These are phyloP conservation scores for Tuber magnatum DNA, from an alignment of 495 filamentous ascomycete genomes.

Conservation along the genomic window DNA sequence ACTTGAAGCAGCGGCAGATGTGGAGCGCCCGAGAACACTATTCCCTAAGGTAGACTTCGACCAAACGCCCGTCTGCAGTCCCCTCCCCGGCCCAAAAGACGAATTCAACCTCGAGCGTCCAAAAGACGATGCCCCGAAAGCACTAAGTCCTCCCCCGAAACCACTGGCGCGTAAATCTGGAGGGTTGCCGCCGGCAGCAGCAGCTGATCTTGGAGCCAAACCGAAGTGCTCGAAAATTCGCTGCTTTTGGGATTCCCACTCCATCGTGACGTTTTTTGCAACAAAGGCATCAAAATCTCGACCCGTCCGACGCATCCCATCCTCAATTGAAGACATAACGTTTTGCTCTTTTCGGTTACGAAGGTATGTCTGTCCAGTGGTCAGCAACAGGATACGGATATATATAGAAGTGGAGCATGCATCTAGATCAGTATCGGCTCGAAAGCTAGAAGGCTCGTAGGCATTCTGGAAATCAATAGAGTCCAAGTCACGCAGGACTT, in stretches of 20 bases:
- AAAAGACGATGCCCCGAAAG: slow-evolving; percentile 53
- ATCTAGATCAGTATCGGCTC: slow-evolving; percentile 41
- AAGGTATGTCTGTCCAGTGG: slow-evolving; percentile 56
- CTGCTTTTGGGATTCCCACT: slow-evolving; percentile 89
- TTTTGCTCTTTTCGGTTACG: slow-evolving; percentile 79
- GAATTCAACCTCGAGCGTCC: slow-evolving; percentile 23
- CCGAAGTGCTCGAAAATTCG: slow-evolving; percentile 95
- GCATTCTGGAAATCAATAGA: slow-evolving; percentile 39
- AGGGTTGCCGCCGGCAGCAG: slow-evolving; percentile 45
- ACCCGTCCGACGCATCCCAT: slow-evolving; percentile 75
- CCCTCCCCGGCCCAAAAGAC: slow-evolving; percentile 28
- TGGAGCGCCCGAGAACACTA: slow-evolving; percentile 33
- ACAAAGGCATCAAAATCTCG: slow-evolving; percentile 86
- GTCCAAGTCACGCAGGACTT: slow-evolving; percentile 39
- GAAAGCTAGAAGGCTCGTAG: slow-evolving; percentile 36
- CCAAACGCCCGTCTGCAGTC: slow-evolving; percentile 36
- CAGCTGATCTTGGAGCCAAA: slow-evolving; percentile 53
- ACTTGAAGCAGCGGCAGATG: slow-evolving; percentile 10
- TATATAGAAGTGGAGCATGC: slow-evolving; percentile 15
- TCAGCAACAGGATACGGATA: slow-evolving; percentile 13
- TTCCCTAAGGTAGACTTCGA: slow-evolving; percentile 31
- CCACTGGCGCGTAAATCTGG: slow-evolving; percentile 43
- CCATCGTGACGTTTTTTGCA: slow-evolving; percentile 86
- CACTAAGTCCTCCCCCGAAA: slow-evolving; percentile 31
- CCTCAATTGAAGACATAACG: slow-evolving; percentile 79